Base-by-base conservation (phyloP, 2,329 filamentous ascomycete species). In the Coleophoma cylindrospora region DNA sequence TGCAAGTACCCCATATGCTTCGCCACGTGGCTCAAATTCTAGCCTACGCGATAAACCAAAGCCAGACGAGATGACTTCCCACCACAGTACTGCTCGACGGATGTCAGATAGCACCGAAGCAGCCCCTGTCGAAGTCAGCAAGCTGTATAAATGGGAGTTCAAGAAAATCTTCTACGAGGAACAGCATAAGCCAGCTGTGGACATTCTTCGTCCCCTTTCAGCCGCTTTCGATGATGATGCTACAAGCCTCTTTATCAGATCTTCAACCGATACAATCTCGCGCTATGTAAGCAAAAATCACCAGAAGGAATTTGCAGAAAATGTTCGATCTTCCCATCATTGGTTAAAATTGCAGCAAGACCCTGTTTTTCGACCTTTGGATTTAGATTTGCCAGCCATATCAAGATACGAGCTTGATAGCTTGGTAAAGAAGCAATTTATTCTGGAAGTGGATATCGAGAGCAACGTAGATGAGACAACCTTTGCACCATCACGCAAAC, bases 121-220 rank as follows among this genome's bases (percentile, higher is more conserved):
- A 27, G 27, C 27, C 2, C 27, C 27, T 27, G 7, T 27, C 27
- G 27, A 27, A 27, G 27, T 27, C 7, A 6, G 27, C 9, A 5
- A 27, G 27, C 27, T 27, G 6, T 68, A 64, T 40, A 62, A 70
- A 14, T 72, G 71, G 66, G 69, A 75, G 7, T 61, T 68, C 49
- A 56, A 69, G 40, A 61, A 59, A 10, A 64, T 72, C 5, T 75
- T 76, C 49, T 60, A 65, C 10, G 69, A 72, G 38, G 54, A 62
- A 34, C 53, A 63, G 4, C 50, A 54, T 11, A 68, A 70, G 49
- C 64, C 66, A 7, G 70, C 71, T n/a, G 74, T 77, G 36, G 69
- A 72, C n/a, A 70, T 76, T 48, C 72, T 70, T 12, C 74, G 70
- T 51, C 74, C 74, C 17, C 62, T 77, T 1, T 67, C 72, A 4